A percentile compares a stretch with the other conserved stretches of the same genome.
Conservation (phyloP, 2,329 filamentous ascomycete species). For the Aureobasidium sp. region DNA sequence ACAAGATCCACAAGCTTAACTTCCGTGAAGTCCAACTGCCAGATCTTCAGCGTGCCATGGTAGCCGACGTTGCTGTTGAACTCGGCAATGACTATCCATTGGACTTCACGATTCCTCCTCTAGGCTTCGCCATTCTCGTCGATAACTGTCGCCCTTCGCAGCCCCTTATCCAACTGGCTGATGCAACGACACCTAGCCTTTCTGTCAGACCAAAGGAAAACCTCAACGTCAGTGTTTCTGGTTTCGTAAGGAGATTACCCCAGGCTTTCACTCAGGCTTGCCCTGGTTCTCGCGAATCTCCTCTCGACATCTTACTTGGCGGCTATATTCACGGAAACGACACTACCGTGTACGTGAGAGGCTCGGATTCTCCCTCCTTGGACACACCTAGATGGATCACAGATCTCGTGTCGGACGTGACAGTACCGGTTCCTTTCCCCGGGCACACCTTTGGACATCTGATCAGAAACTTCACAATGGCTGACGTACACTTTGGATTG, state of each 20-base stretch:
- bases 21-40: constrained; percentile 61
- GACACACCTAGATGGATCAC: constrained; percentile 75
- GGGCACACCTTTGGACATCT: constrained; percentile 72
- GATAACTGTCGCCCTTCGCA: constrained; percentile 67
- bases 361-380: constrained; percentile 56
- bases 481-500: constrained; percentile 75
- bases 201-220: constrained; percentile 59
- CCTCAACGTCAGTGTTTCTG: constrained; percentile 61
- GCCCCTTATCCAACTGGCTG: constrained; percentile 67
- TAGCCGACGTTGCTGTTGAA: constrained; percentile 65
- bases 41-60: constrained; percentile 56
- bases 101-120: constrained; percentile 63
- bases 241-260: constrained; percentile 64
- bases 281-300: constrained; percentile 68
- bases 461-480: constrained; percentile 79
- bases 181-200: constrained; percentile 60
- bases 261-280: constrained; percentile 63
- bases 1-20: constrained; percentile 73
- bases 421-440: constrained; percentile 74
- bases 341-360: constrained; percentile 74
- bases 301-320: constrained; percentile 71
- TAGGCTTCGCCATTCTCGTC: constrained; percentile 78
- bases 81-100: constrained; percentile 72
- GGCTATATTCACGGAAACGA: constrained; percentile 74
- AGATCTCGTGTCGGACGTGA: constrained; percentile 71